Conservation (phyloP, 148 eudicot species). For the Pouteria glomerata region DNA sequence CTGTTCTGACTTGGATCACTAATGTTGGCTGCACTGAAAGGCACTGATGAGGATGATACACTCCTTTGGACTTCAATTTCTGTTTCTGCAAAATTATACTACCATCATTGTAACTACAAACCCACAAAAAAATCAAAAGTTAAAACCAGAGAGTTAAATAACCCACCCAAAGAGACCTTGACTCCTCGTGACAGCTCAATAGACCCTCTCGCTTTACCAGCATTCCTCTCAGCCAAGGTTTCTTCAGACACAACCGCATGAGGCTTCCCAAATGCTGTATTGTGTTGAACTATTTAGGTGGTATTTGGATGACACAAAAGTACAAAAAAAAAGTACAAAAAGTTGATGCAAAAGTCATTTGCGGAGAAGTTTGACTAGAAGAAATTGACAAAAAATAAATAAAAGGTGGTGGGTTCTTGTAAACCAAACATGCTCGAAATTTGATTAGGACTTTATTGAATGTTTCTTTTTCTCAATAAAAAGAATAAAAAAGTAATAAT, state of each 20-base stretch:
- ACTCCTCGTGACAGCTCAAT: slow-evolving; percentile 5
- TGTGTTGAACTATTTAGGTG: no score
- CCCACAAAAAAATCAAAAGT: not conserved
- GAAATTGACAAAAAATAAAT: not conserved
- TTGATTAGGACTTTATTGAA: no score
- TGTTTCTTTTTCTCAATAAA: no score
- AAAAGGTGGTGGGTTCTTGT: not conserved
- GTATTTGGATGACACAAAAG: no score
- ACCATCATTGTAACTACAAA: not conserved
- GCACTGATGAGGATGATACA: slow-evolving; percentile 14
- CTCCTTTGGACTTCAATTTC: slow-evolving; percentile 30
- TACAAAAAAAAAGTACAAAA: no score
- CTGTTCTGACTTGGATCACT: slow-evolving; percentile 15
- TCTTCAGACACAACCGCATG: slow-evolving; percentile 54
- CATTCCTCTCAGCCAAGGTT: slow-evolving; percentile 27
- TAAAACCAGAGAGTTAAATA: not conserved
- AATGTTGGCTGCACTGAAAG: slow-evolving; percentile 10
- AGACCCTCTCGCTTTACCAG: slow-evolving; percentile 8
- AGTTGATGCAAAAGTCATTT: no score
- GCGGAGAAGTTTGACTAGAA: no score
- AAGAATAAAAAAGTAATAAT: not conserved
- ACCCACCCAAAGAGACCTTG: slow-evolving; percentile 5
- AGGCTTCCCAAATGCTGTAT: slow-evolving; percentile 26
- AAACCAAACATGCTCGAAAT: no score
- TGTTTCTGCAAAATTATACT: slow-evolving; percentile 24